These are phyloP conservation scores for Penicillium sumatraense DNA, from an alignment of 2,329 filamentous ascomycete genomes.

Conservation along the genomic window DNA sequence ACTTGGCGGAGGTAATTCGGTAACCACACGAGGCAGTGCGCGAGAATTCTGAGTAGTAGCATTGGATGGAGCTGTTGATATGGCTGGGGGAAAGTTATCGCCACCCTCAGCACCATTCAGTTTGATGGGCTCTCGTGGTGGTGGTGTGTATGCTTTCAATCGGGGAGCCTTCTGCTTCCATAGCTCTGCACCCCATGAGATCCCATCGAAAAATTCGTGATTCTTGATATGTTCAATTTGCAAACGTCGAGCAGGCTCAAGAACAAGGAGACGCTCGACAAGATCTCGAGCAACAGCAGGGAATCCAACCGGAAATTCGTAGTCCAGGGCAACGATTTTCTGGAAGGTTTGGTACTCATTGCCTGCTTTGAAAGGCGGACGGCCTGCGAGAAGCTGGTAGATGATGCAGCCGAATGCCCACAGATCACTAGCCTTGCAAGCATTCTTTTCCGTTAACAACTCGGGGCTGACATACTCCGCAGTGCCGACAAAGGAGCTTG, in stretches of 20 bases:
- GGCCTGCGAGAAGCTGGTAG: conserved; percentile 92
- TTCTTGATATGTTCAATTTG: conserved; percentile 97
- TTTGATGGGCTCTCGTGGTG: conserved; percentile 76
- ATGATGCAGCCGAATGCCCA: conserved; percentile 99
- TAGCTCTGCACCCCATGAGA: conserved; percentile 78
- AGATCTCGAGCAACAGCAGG: conserved; percentile 84
- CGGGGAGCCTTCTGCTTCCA: conserved; percentile 92
- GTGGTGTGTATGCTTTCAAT: conserved; percentile 80
- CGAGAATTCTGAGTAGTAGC: conserved; percentile 54
- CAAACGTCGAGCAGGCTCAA: conserved; percentile 81
- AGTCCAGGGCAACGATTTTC: conserved; percentile 94
- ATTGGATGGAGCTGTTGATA: conserved; percentile 45
- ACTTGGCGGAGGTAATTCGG: conserved; percentile 92
- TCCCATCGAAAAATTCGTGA: conserved; percentile 90
- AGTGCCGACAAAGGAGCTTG: conserved; percentile 94
- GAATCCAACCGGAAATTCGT: conserved; percentile 89
- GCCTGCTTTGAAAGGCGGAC: conserved; percentile 92
- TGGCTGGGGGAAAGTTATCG: conserved; percentile 49
- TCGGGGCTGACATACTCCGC: conserved; percentile 98
- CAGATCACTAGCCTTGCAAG: conserved; percentile 94
- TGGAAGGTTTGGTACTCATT: conserved; percentile 98
- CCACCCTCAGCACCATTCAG: conserved; percentile 61
- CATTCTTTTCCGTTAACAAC: conserved; percentile 93
- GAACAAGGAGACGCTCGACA: conserved; percentile 84
- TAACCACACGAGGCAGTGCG: conserved; percentile 80